Evolutionary conservation across 257 asterid species (phyloP).

Genomic region (Solanum sejunctum): DNA sequence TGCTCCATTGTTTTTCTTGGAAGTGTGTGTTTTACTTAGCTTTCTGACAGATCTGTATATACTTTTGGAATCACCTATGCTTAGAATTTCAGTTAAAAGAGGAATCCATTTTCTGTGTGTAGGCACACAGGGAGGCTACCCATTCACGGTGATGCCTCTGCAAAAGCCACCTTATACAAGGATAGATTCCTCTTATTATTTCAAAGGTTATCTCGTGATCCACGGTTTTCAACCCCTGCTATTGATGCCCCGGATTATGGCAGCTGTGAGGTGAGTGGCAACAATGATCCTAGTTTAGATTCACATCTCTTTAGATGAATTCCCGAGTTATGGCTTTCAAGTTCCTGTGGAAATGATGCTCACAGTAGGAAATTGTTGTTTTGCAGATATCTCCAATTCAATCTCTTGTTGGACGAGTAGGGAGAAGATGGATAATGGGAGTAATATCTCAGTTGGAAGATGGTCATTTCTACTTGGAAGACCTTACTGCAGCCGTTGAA

Average conservation of each 20-base stretch:
- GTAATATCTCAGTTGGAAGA: conserved; percentile 96
- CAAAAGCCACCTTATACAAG: conserved; percentile 64
- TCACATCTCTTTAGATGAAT: background rate
- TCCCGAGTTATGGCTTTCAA: background rate
- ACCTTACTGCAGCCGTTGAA: conserved; percentile 86
- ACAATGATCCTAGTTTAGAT: background rate
- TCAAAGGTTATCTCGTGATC: conserved; percentile 83
- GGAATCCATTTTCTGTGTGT: background rate
- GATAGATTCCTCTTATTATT: conserved; percentile 74
- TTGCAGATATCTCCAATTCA: conserved; percentile 79
- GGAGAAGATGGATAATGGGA: conserved; percentile 92
- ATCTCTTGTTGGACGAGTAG: conserved; percentile 81
- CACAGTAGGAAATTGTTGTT: background rate
- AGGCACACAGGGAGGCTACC: conserved; percentile 64
- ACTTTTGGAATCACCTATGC: background rate
- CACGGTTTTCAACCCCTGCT: conserved; percentile 64
- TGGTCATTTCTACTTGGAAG: conserved; percentile 98
- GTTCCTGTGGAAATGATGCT: background rate
- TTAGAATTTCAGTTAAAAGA: background rate
- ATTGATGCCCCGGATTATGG: conserved; percentile 64
- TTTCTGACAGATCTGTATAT: background rate
- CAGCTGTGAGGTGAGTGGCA: conserved; percentile 64
- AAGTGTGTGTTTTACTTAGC: background rate
- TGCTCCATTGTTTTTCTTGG: background rate
- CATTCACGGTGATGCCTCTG: conserved; percentile 85